Evolutionary conservation across 176 grass and related monocot species (phyloP).

Genomic region (Carex kokanica): DNA sequence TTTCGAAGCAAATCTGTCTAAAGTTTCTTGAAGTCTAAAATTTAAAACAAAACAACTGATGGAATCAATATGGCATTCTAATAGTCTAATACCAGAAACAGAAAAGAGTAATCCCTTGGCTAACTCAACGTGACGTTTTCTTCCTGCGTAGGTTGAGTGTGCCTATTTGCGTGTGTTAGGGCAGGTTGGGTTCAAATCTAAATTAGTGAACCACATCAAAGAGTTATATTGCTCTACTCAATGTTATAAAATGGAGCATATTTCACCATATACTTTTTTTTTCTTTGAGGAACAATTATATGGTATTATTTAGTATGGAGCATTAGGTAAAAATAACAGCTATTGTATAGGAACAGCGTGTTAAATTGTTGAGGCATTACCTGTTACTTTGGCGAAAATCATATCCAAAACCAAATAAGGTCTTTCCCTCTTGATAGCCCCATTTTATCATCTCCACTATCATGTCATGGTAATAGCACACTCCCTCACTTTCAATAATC

Average conservation of each 20-base stretch:
- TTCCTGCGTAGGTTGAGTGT: neutral
- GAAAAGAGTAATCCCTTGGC: neutral
- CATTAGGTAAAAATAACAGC: neutral
- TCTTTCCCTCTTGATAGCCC: slow-evolving; percentile 96
- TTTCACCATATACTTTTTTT: neutral
- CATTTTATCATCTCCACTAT: slow-evolving; percentile 96
- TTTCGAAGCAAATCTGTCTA: slow-evolving; percentile 71
- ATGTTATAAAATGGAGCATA: neutral
- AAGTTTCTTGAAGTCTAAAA: slow-evolving; percentile 72
- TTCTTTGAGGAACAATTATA: neutral
- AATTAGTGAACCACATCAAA: neutral
- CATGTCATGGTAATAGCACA: slow-evolving; percentile 99
- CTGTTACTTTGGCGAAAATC: slow-evolving; percentile 99
- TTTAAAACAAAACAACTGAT: neutral
- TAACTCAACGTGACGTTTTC: neutral
- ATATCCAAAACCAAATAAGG: slow-evolving; percentile 97
- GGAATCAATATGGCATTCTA: neutral
- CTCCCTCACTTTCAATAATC: slow-evolving; percentile 66
- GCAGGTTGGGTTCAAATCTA: neutral
- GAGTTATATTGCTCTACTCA: neutral
- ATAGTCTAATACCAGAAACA: neutral
- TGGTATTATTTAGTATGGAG: neutral
- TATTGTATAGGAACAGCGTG: neutral
- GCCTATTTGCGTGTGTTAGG: neutral
- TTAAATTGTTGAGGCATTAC: slow-evolving; percentile 23